Percentiles rank a stretch among this genome's conserved stretches.
Evolutionary conservation across 2,329 filamentous ascomycete species (phyloP).

Genomic region (Colletotrichum siamense): DNA sequence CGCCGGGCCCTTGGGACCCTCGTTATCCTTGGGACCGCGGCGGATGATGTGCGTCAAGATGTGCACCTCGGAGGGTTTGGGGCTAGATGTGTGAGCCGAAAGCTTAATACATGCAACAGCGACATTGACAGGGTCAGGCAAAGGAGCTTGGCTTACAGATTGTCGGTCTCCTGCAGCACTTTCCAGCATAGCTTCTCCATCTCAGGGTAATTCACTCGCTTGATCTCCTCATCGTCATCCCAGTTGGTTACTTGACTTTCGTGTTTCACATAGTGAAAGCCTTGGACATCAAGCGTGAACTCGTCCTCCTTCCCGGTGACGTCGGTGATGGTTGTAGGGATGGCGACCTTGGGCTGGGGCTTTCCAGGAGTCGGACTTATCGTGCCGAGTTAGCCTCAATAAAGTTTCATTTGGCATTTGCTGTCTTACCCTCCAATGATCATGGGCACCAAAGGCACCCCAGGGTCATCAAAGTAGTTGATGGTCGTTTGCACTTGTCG

Average conservation of each 20-base stretch:
- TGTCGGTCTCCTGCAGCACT: constrained; percentile 8
- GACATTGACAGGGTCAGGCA: background rate
- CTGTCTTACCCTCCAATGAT: constrained; percentile 12
- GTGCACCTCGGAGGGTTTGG: constrained; percentile 11
- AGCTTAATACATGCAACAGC: background rate
- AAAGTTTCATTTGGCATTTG: background rate
- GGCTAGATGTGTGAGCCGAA: background rate
- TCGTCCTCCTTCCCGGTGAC: constrained; percentile 70
- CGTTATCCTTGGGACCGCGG: constrained; percentile 4
- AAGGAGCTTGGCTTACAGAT: background rate
- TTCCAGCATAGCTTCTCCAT: constrained; percentile 22
- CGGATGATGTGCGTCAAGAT: constrained; percentile 20
- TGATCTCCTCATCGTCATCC: constrained; percentile 57
- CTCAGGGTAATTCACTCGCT: constrained; percentile 41
- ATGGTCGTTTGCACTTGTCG: constrained; percentile 12
- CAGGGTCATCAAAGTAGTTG: constrained; percentile 19
- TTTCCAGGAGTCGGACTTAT: constrained; percentile 9
- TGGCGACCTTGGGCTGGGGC: constrained; percentile 59
- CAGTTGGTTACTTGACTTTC: constrained; percentile 57
- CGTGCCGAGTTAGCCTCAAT: background rate
- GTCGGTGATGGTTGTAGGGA: constrained; percentile 58
- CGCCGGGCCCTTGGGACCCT: constrained; percentile 6
- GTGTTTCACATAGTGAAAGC: constrained; percentile 62
- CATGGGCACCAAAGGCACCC: constrained; percentile 18
- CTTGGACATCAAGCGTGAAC: constrained; percentile 58